Evolutionary conservation across 2,329 filamentous ascomycete genomes (phyloP).

Genomic region (Penicillium nordicum): DNA sequence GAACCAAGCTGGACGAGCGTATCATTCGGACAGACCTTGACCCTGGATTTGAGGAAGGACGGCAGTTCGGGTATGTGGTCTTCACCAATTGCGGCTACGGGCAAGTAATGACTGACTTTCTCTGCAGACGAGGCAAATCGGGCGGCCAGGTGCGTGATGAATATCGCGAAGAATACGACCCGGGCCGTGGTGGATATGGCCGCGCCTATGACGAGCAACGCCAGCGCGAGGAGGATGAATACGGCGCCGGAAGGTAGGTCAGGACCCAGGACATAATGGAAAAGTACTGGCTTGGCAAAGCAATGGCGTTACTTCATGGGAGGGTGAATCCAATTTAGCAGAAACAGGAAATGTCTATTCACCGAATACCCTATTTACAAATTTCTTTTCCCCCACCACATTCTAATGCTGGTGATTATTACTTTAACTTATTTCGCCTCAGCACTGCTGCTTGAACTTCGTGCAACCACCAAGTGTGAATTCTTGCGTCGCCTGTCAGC

Average conservation of each 20-base stretch:
- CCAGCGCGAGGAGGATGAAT: conserved; percentile 57
- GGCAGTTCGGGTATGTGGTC: conserved; percentile 73
- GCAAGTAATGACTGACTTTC: conserved; percentile 16
- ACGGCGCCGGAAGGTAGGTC: conserved; percentile 54
- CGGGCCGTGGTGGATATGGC: conserved; percentile 85
- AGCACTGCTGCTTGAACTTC: conserved; percentile 56
- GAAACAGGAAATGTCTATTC: conserved; percentile 28
- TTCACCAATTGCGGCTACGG: not conserved
- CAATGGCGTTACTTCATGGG: conserved; percentile 35
- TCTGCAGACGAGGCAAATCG: conserved; percentile 71
- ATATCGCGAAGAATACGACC: conserved; percentile 95
- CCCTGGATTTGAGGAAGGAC: conserved; percentile 90
- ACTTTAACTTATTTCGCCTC: conserved; percentile 24
- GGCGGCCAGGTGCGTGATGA: conserved; percentile 97
- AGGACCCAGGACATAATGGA: conserved; percentile 7
- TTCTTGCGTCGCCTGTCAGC: conserved; percentile 78
- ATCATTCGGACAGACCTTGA: conserved; percentile 94
- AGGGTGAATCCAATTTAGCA: conserved; percentile 30
- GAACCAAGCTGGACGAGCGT: conserved; percentile 95
- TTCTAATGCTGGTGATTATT: conserved; percentile 16
- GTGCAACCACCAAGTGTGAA: conserved; percentile 90
- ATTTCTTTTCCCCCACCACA: conserved; percentile 9
- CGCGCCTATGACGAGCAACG: conserved; percentile 66
- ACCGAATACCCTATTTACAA: conserved; percentile 29
- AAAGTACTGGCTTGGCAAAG: conserved; percentile 23